A percentile compares a stretch with the other conserved stretches of the same genome.
Conservation (phyloP, 2,329 filamentous ascomycete species). For the Ophiocordyceps robertsii region DNA sequence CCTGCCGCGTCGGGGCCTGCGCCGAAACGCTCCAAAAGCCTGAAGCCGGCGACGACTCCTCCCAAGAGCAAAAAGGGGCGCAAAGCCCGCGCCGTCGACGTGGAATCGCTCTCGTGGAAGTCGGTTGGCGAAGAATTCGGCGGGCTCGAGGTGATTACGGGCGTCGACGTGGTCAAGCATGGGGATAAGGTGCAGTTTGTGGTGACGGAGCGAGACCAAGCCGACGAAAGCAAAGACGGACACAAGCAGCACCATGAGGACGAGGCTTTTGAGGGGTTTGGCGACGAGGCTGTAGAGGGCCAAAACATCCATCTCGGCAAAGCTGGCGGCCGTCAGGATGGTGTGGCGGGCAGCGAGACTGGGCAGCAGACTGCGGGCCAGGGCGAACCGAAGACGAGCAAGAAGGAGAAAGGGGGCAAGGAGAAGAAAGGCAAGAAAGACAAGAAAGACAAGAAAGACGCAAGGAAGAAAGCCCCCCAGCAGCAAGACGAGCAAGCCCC, state of each 20-base stretch:
- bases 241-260: conserved; percentile 12
- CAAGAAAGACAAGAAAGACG: background rate
- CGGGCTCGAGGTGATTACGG: conserved; percentile 81
- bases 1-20: conserved; percentile 15
- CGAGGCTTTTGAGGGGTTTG: conserved; percentile 54
- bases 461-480: conserved; percentile 21
- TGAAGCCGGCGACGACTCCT: background rate
- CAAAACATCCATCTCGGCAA: conserved; percentile 17
- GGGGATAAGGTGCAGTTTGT: conserved; percentile 47
- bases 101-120: conserved; percentile 41
- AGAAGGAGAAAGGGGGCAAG: background rate
- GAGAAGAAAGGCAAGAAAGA: conserved; percentile 13
- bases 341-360: conserved; percentile 14
- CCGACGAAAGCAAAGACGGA: conserved; percentile 2
- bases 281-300: conserved; percentile 28
- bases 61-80: conserved; percentile 4
- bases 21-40: conserved; percentile 22
- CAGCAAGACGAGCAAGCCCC: conserved; percentile 17
- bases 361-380: conserved; percentile 13
- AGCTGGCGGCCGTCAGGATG: conserved; percentile 16
- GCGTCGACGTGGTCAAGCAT: conserved; percentile 68
- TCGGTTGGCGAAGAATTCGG: conserved; percentile 91
- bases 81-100: conserved; percentile 22
- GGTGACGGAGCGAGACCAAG: conserved; percentile 11
- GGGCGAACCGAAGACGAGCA: conserved; percentile 7